phyloP scores from a whole-genome alignment of 2,329 filamentous ascomycete species.

The Zalaria obscura region DNA sequence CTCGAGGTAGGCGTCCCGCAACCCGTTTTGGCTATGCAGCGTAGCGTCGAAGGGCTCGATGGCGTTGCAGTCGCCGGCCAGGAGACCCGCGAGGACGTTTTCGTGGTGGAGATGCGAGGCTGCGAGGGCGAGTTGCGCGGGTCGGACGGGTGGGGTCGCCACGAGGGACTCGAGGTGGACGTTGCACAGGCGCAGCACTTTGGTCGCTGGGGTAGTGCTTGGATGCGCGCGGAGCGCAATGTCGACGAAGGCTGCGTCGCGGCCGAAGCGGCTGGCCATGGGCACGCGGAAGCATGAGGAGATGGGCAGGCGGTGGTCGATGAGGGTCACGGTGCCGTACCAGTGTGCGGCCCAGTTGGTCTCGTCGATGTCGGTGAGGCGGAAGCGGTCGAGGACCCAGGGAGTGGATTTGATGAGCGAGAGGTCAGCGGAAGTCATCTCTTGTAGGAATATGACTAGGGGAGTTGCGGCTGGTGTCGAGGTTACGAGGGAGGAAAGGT shows the following conservation, averaged over 20 bases:
- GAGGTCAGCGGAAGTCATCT: conserved; percentile 35
- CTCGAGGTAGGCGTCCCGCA: conserved; percentile 40
- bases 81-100: conserved; percentile 25
- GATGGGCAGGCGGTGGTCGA: conserved; percentile 34
- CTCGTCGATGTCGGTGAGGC: conserved; percentile 32
- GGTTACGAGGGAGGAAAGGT: conserved; percentile 21
- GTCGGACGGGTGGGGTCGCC: conserved; percentile 33
- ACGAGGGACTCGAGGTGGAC: conserved; percentile 43
- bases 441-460: conserved; percentile 33
- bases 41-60: conserved; percentile 39
- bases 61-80: conserved; percentile 45
- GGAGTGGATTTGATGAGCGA: conserved; percentile 25
- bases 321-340: conserved; percentile 40
- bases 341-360: conserved; percentile 29
- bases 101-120: conserved; percentile 27
- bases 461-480: conserved; percentile 12
- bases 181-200: conserved; percentile 36
- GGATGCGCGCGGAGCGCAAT: conserved; percentile 16
- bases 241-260: conserved; percentile 44
- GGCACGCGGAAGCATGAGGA: conserved; percentile 37
- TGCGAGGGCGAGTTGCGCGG: conserved; percentile 32
- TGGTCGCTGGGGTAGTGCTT: conserved; percentile 4
- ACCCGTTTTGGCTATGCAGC: conserved; percentile 32
- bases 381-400: conserved; percentile 36
- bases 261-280: conserved; percentile 32